Base-by-base conservation (phyloP, 2,329 filamentous ascomycete species). In the Verticillium klebahnii region DNA sequence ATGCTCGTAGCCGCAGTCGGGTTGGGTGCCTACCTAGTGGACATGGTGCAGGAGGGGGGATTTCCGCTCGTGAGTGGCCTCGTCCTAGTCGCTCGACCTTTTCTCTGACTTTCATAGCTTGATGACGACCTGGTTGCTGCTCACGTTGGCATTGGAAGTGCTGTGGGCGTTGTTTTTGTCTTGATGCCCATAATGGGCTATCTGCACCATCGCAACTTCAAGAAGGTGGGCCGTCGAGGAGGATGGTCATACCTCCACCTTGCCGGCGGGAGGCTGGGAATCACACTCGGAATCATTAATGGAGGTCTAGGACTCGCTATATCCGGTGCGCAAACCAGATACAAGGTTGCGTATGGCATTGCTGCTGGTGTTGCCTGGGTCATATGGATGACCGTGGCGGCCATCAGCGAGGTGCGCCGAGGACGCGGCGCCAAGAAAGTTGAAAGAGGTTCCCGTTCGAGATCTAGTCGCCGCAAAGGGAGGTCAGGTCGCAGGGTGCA, bases 121-220 rank as follows among this genome's bases (percentile, higher is more conserved):
- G 64, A 68, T 14, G 67, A 69, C n/a, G 63, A 69, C 6, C 59
- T 67, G 4, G 68, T 69, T 37, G 78, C 76, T 64, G 74, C 72
- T 55, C 80, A 83, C 65, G 78, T 78, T 37, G 79, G 82, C 64
- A 77, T 82, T 63, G 80, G 80, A 34, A 68, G 82, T 58, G 69
- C 79, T 4, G 67, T 79, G 3, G 71, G 82, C 8, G 72, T 63
- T 12, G 60, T 71, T 1, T 68, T 82, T 5, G 62, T 77, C 64
- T 61, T 78, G 55, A 79, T 82, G 68, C 78, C 79, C 0, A 17
- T 77, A 2, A 68, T 80, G 2, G 80, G 80, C 2, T 65, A 71
- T 50, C 54, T 77, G 4, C 80, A 83, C 65, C 80, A 83, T 65
- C 55, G 65, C 1, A 65, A 69, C 17, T 82, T 77, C 70, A 77